Evolutionary conservation across 2,329 filamentous ascomycete species (phyloP), one percentile per base, ranked within the genome.

Genomic region (Pseudogymnoascus sp.): DNA sequence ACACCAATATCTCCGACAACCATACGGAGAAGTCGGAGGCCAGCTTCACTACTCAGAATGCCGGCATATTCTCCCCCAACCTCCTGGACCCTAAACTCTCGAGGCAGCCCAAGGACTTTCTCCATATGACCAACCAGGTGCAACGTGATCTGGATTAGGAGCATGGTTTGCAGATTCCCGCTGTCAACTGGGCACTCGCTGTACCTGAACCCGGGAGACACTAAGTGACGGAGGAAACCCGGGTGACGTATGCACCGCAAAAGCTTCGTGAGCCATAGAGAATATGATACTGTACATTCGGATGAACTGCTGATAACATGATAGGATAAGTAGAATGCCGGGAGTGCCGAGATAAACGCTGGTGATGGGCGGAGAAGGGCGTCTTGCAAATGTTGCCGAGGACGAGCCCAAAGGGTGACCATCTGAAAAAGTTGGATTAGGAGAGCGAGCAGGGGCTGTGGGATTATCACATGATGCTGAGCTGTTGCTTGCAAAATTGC

Each of bases 221-320:
- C 14, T 52, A 12, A 52, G 45, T 16, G 45, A 52, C 8, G 45
- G 45, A 52, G 23, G 45, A 52, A 52, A 52, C 25, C 45, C 45
- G n/a, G 45, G 45, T n/a, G 31, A 16, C 25, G 45, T 55, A 55
- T 55, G 45, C 25, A 33, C 45, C 7, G 45, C n/a, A 55, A 55
- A 55, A 33, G 45, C n/a, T 25, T 55, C 45, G 25, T 55, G 9
- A 11, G 25, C 45, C 9, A 18, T 55, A 31, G 45, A 52, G 25
- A 52, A 52, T 52, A 52, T 52, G 45, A 52, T 52, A 31, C 45
- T 52, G 25, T 52, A 55, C 45, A 33, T 55, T 16, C 45, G 45
- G n/a, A 55, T 55, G 6, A 55, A 55, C 25, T 55, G 45, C 45
- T 55, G 45, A 33, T 55, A 55, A 55, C 45, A 55, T 55, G 45